phyloP scores from a whole-genome alignment of 2,329 filamentous ascomycete species.

The Botrytis galanthina region DNA sequence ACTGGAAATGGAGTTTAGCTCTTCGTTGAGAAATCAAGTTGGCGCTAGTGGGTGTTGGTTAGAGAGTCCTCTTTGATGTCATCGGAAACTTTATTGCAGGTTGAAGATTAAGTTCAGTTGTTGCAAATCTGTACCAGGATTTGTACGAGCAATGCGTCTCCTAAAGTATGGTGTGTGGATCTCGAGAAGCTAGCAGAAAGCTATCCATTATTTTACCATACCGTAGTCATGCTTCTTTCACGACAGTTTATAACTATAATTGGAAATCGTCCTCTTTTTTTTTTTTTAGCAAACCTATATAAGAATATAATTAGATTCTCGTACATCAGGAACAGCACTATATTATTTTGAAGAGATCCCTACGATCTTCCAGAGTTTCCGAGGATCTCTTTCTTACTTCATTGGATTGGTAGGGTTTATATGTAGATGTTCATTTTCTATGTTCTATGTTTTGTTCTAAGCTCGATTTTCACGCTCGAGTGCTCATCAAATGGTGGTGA shows the following conservation, averaged over 20 bases:
- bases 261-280: background rate
- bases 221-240: background rate
- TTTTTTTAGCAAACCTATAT: background rate
- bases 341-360: rapidly evolving
- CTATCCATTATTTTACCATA: background rate
- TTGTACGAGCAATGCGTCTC: background rate
- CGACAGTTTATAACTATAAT: background rate
- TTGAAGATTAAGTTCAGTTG: background rate
- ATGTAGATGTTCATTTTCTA: no score
- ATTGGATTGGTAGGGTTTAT: no score
- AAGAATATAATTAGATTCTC: background rate
- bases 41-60: background rate
- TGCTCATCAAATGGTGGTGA: background rate
- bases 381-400: background rate
- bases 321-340: background rate
- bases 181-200: background rate
- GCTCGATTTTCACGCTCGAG: background rate
- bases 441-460: background rate
- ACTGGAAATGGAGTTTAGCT: background rate
- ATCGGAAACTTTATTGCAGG: background rate
- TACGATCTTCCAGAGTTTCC: background rate
- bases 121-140: background rate
- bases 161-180: background rate
- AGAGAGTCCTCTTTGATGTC: background rate
- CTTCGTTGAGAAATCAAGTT: background rate